phyloP scores from a whole-genome alignment of 257 asterid genomes.

The Solanum sparsipilum region DNA sequence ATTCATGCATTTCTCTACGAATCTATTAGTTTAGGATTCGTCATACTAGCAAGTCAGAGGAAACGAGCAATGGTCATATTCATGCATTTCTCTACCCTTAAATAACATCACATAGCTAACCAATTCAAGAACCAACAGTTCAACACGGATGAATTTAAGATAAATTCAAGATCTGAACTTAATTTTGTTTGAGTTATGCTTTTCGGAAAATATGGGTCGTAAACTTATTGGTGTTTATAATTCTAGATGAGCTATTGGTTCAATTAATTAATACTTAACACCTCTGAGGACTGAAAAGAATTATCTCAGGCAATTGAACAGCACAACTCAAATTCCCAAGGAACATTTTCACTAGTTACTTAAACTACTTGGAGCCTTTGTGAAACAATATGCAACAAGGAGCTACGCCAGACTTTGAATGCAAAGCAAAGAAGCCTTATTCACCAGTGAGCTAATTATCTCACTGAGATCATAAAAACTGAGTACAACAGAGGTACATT shows the following conservation, averaged over 20 bases:
- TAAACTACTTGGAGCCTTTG: not conserved
- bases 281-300: not conserved
- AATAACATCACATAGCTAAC: not conserved
- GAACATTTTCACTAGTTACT: not conserved
- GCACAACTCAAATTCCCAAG: not conserved
- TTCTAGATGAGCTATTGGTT: not conserved
- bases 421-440: too few relatives aligned
- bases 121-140: not conserved
- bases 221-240: not conserved
- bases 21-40: not conserved
- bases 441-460: too few relatives aligned
- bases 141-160: not conserved
- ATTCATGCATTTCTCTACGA: too few relatives aligned
- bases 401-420: too few relatives aligned
- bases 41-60: not conserved
- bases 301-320: not conserved
- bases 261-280: not conserved
- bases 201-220: not conserved
- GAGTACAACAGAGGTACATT: not conserved
- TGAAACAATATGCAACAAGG: too few relatives aligned
- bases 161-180: not conserved
- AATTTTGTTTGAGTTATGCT: not conserved
- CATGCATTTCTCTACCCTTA: not conserved
- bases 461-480: not conserved
- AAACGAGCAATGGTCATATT: not conserved